Evolutionary conservation across 208 protist species (phyloP).

Genomic region (Wallacemonas sp.): DNA sequence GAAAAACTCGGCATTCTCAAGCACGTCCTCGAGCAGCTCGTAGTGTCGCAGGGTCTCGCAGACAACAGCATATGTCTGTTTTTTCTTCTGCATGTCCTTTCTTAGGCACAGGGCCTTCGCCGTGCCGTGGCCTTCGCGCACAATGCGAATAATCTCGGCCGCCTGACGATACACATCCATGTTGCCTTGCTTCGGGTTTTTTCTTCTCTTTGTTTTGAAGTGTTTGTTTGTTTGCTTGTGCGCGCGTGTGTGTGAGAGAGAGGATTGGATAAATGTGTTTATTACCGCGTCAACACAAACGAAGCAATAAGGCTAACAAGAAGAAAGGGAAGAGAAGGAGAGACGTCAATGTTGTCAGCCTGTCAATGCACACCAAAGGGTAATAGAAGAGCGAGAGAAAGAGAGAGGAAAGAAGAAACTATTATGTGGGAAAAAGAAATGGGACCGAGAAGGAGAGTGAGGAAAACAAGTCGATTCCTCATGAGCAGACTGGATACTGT

Average conservation of each 20-base stretch:
- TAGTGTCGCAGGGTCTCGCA: conserved; percentile 89
- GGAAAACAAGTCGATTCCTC: too few relatives aligned
- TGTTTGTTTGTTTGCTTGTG: too few relatives aligned
- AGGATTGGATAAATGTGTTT: too few relatives aligned
- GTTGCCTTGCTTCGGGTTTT: too few relatives aligned
- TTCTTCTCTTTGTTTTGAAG: too few relatives aligned
- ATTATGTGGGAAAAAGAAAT: neutral
- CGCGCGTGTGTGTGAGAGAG: too few relatives aligned
- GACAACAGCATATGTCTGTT: conserved; percentile 91
- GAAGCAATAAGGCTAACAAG: too few relatives aligned
- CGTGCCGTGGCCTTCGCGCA: conserved; percentile 75
- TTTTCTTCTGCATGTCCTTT: conserved; percentile 94
- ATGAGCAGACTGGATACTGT: too few relatives aligned
- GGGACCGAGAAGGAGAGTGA: too few relatives aligned
- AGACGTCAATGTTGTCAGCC: too few relatives aligned
- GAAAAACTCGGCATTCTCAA: conserved; percentile 81
- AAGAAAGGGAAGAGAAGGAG: too few relatives aligned
- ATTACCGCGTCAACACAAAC: too few relatives aligned
- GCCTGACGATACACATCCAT: conserved; percentile 93
- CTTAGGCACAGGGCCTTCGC: conserved; percentile 89
- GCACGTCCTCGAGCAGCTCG: conserved; percentile 84
- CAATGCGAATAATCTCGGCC: conserved; percentile 67
- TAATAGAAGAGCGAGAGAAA: neutral
- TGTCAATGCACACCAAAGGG: neutral
- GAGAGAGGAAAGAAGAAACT: neutral